Evolutionary conservation across 345 rosid species (phyloP).

Genomic region (Moricandia moricandioides): DNA sequence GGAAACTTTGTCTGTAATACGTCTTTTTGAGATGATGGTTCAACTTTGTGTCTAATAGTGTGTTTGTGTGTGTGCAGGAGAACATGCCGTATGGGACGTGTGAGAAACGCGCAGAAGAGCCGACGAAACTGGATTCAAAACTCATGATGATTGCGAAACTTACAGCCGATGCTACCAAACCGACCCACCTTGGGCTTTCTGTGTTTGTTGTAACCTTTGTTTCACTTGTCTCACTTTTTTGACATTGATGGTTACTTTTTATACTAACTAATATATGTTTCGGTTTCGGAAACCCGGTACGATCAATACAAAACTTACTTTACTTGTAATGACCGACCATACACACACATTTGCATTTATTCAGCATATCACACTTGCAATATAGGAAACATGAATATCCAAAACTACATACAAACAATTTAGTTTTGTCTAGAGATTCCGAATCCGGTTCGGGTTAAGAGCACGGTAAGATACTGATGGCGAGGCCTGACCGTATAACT

Average conservation of each 20-base stretch:
- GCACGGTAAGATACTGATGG: slow-evolving; percentile 16
- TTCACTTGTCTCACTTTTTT: slow-evolving; percentile 17
- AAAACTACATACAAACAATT: neutral
- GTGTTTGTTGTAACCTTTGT: slow-evolving; percentile 31
- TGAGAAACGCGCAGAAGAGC: slow-evolving; percentile 21
- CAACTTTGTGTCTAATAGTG: too few relatives aligned
- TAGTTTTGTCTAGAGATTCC: slow-evolving; percentile 21
- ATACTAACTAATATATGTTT: neutral
- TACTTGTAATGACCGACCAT: slow-evolving; percentile 7
- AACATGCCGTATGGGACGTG: slow-evolving; percentile 37
- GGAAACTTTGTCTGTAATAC: too few relatives aligned
- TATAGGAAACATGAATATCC: neutral
- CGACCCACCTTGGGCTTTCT: slow-evolving; percentile 37
- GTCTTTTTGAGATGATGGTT: too few relatives aligned
- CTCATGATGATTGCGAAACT: slow-evolving; percentile 32
- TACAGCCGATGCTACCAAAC: slow-evolving; percentile 39
- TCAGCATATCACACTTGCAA: neutral
- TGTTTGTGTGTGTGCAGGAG: slow-evolving; percentile 23
- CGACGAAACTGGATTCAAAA: slow-evolving; percentile 16
- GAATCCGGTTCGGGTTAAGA: slow-evolving; percentile 28
- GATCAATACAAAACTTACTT: neutral
- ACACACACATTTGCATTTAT: slow-evolving; percentile 7
- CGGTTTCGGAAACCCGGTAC: neutral
- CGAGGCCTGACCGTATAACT: slow-evolving; percentile 5
- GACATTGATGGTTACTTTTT: slow-evolving; percentile 18